phyloP scores from a whole-genome alignment of 768 basidiomycete species.

The Suillus weaverae region DNA sequence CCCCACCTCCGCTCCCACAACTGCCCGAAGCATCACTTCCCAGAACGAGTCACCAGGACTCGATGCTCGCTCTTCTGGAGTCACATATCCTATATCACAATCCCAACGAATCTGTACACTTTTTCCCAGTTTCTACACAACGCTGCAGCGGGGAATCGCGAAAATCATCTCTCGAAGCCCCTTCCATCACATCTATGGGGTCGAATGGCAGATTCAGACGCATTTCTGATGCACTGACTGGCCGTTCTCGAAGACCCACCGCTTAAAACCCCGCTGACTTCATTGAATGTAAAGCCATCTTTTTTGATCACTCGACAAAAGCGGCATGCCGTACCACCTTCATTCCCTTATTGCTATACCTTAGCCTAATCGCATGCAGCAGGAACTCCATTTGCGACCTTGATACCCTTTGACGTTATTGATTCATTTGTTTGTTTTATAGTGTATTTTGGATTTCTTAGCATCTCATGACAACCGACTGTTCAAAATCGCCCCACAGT shows the following conservation, averaged over 20 bases:
- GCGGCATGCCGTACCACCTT: neutral
- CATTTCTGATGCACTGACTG: slow-evolving; percentile 16
- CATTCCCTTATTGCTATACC: neutral
- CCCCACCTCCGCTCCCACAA: slow-evolving; percentile 30
- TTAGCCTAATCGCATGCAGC: neutral
- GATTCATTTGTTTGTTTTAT: neutral
- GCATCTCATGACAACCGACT: neutral
- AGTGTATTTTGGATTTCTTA: neutral
- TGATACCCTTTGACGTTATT: neutral
- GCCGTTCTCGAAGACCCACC: slow-evolving; percentile 26
- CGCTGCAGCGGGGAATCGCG: slow-evolving; percentile 29
- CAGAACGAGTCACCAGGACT: slow-evolving; percentile 30
- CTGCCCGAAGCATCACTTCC: slow-evolving; percentile 15
- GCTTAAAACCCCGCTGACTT: slow-evolving; percentile 9
- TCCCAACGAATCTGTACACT: slow-evolving; percentile 33
- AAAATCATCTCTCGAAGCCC: slow-evolving; percentile 29
- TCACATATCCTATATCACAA: slow-evolving; percentile 28
- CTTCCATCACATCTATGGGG: slow-evolving; percentile 28
- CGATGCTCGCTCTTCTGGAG: slow-evolving; percentile 32
- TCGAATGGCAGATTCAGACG: slow-evolving; percentile 23
- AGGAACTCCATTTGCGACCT: slow-evolving; percentile 1
- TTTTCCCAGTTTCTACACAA: slow-evolving; percentile 35
- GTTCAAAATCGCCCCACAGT: neutral
- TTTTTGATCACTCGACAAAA: slow-evolving; percentile 11
- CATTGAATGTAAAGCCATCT: neutral